A percentile compares a stretch with the other conserved stretches of the same genome.
These are phyloP conservation scores for Spatholobus suberectus DNA, from an alignment of 306 rosid genomes.

Conservation along the genomic window DNA sequence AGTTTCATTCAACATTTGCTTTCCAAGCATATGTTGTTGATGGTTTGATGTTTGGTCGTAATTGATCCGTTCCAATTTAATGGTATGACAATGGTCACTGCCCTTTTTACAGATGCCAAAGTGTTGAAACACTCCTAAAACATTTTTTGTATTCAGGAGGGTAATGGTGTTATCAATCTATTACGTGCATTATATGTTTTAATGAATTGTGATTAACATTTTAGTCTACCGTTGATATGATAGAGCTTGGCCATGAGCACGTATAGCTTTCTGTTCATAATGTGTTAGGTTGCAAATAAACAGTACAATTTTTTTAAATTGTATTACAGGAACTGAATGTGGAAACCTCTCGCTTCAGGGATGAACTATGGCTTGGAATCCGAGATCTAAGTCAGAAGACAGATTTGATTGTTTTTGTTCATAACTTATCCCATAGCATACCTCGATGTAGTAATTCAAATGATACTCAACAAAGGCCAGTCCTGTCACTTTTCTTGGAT, in stretches of 20 bases:
- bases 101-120: background rate
- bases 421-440: conserved; percentile 90
- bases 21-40: background rate
- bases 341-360: conserved; percentile 76
- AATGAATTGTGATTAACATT: background rate
- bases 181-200: background rate
- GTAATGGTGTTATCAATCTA: background rate
- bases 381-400: conserved; percentile 84
- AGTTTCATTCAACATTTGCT: background rate
- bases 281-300: conserved; percentile 15
- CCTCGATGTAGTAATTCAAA: conserved; percentile 69
- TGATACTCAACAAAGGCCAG: conserved; percentile 69
- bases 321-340: conserved; percentile 68
- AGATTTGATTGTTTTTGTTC: conserved; percentile 90
- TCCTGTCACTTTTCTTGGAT: conserved; percentile 82
- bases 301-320: background rate
- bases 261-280: conserved; percentile 13
- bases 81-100: background rate
- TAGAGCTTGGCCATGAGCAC: conserved; percentile 8
- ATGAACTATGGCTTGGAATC: conserved; percentile 89
- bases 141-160: background rate
- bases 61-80: conserved; percentile 1
- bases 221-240: conserved; percentile 8
- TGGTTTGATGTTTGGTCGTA: conserved; percentile 23
- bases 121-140: background rate